Evolutionary conservation across 345 rosid species (phyloP).

Genomic region (Capsella bursapastoris): DNA sequence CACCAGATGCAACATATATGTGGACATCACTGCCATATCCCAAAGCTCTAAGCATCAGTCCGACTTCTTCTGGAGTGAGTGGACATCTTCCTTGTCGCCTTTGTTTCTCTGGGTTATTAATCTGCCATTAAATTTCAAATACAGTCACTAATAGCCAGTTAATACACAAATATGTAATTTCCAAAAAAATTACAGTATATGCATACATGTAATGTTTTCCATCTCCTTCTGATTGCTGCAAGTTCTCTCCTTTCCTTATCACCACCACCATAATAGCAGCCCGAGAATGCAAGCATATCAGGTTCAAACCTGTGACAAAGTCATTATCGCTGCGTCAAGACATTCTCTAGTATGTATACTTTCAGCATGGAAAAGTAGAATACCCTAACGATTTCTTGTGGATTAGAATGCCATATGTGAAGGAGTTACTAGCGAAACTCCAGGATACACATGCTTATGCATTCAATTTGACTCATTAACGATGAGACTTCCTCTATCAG

Average conservation of each 20-base stretch:
- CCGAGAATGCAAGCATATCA: conserved; percentile 99
- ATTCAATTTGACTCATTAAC: background rate
- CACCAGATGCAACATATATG: conserved; percentile 97
- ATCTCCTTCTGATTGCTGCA: conserved; percentile 89
- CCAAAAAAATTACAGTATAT: background rate
- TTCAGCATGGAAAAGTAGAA: background rate
- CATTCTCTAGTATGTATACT: background rate
- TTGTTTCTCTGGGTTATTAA: conserved; percentile 78
- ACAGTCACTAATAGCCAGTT: conserved; percentile 5
- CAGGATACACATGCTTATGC: conserved; percentile 10
- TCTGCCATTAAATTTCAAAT: conserved; percentile 51
- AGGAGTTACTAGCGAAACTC: conserved; percentile 5
- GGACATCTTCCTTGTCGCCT: conserved; percentile 99
- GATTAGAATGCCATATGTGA: conserved; percentile 1
- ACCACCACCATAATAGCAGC: conserved; percentile 99
- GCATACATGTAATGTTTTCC: conserved; percentile 94
- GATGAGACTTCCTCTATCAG: background rate
- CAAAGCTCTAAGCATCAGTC: conserved; percentile 94
- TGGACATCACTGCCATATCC: conserved; percentile 92
- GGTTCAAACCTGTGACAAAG: conserved; percentile 90
- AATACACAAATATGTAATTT: background rate
- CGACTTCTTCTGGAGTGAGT: conserved; percentile 94
- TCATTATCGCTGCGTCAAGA: conserved; percentile 31
- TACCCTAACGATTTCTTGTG: background rate
- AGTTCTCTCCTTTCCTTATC: conserved; percentile 87